Evolutionary conservation across 495 filamentous ascomycete genomes (phyloP), one percentile per base, ranked within the genome.

Genomic region (Viridothelium virens): DNA sequence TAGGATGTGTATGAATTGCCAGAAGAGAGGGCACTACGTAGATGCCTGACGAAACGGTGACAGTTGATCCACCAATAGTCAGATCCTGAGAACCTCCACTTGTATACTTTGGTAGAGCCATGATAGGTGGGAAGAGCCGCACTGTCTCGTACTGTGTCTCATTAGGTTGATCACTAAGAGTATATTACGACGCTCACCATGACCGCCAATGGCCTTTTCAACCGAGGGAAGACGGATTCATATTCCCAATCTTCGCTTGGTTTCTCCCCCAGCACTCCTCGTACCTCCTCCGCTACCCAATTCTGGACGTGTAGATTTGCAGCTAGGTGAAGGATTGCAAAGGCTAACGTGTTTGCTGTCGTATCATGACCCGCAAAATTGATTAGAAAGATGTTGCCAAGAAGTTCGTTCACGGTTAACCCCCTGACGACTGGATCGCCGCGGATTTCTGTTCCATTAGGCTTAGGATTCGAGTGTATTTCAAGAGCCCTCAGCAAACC

Each of bases 321-420:
- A 16, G 79, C 80, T 12, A 84, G 66, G 6, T 79, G 72, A 2
- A 80, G 37, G 2, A 85, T 59, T 4, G 70, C 71, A 63, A 74
- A 82, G 10, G 75, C 68, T n/a, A 83, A 48, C 0, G 77, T 75
- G 18, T 76, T 79, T 2, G 82, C 77, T 14, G 80, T 78, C 0
- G 82, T 83, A 47, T 84, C 82, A 38, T 83, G 78, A 12, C 82
- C 82, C 2, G 82, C 82, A 31, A 84, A 73, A 16, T 77, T 79
- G 67, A 81, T 79, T 4, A 82, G 71, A 56, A 82, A 81, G 39
- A 80, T 71, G 56, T 84, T 84, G 37, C 82, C 80, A 10, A 77
- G 70, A 31, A 84, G 74, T 59, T 84, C 81, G 4, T 72, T 63
- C 7, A 74, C 72, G 3, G 76, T 70, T 3, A 9, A 62, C 0